Evolutionary conservation across 345 rosid genomes (phyloP), one percentile per base, ranked within the genome.

Genomic region (Turnera subulata): DNA sequence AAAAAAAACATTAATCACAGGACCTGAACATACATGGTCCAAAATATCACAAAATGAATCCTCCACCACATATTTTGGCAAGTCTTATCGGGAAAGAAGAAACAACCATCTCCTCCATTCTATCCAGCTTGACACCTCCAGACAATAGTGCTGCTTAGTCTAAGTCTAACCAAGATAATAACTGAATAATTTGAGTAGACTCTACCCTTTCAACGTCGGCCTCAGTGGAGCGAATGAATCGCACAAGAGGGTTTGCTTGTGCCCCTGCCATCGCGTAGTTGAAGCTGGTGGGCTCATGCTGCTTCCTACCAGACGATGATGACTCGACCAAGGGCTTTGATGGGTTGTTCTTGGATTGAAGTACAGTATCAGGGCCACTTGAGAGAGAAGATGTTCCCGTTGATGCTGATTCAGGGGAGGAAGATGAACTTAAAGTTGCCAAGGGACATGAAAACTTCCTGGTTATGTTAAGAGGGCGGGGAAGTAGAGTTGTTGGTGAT

Each of bases 151-250:
- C n/a, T n/a, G n/a, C n/a, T n/a, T n/a, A n/a, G n/a, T n/a, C n/a
- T n/a, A n/a, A n/a, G n/a, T n/a, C n/a, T n/a, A n/a, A n/a, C n/a
- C n/a, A n/a, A 37, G 11, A 37, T 13, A 37, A 37, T 9, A 37
- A 24, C 35, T 12, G 25, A 16, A 6, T 18, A 20, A 46, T 18
- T 18, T n/a, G 12, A 46, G 7, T n/a, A 24, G n/a, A 24, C 2
- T 24, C 12, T 50, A 50, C 98, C 81, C 81, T 88, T 39, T 91
- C 98, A 42, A 91, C 81, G 59, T 65, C 74, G 32, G 94, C 70
- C 65, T 91, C 96, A 1, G 86, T 74, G 71, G 94, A 68, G 53
- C 77, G 82, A 65, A 83, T 51, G 64, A 88, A 66, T 18, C 68
- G 68, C 33, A 75, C 61, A 59, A 79, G 22, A 4, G 77, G 66